Base-by-base conservation (phyloP, 257 asterid species). In the Nicotiana obtusifolia region DNA sequence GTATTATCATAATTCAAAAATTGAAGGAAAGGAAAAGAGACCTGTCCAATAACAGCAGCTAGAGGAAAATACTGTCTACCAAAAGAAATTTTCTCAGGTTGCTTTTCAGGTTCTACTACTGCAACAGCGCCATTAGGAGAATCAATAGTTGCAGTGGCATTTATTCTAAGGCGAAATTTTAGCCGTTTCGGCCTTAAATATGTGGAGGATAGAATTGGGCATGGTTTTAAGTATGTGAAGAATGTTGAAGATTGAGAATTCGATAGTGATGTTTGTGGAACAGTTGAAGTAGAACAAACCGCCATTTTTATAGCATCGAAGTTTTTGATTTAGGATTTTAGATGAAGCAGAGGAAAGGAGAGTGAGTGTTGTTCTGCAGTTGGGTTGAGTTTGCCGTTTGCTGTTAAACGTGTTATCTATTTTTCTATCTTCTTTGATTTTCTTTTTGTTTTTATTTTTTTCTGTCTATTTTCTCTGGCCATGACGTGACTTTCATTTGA, bases 1-100 rank as follows among this genome's bases (percentile, higher is more conserved):
- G 20, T 44, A 62, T 52, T 59, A 59, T 41, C 47, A 41, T 41
- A 41, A 41, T 37, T 37, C 2, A 7, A 41, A 7, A 41, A 47
- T 41, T 5, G 20, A 14, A 30, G 35, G 37, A 65, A 24, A 65
- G 6, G 73, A 71, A 14, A 49, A 62, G 47, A 64, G 26, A 56
- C 99, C 99, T 95, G 99, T 85, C 98, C 99, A 81, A 95, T 95
- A 81, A 95, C 97, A 82, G 99, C 97, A 76, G 98, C 99, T 82
- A 95, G 86, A 37, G 99, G 99, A 80, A 95, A 95, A 84, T 80
- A 91, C 82, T 87, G 90, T n/a, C 99, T 75, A 68, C 99, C 99
- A 41, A 89, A 94, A 9, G 89, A 59, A 85, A 66, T 6, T 64
- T 65, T 78, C 69, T 80, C 53, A 1, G 66, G 15, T 53, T 68